Evolutionary conservation across 2,329 filamentous ascomycete genomes (phyloP).

Genomic region (Amauroascus niger): DNA sequence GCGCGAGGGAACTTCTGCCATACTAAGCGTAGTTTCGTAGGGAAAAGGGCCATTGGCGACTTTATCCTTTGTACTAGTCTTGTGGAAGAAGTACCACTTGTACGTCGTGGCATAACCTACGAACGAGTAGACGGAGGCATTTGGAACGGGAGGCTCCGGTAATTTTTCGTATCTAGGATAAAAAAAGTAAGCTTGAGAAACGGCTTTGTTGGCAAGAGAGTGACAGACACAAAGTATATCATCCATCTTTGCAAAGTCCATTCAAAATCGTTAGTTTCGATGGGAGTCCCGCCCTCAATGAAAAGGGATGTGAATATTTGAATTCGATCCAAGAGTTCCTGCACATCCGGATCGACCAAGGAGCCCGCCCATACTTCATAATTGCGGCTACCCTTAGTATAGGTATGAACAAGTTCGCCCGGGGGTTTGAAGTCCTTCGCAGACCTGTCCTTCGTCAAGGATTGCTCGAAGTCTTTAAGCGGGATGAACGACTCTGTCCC

Average conservation of each 20-base stretch:
- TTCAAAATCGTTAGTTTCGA: conserved; percentile 61
- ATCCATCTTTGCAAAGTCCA: conserved; percentile 75
- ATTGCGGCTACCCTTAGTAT: conserved; percentile 51
- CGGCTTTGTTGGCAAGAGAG: neutral
- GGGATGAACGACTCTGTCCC: conserved; percentile 56
- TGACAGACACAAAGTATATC: conserved; percentile 67
- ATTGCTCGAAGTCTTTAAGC: conserved; percentile 51
- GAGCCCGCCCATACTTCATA: conserved; percentile 81
- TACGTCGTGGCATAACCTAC: conserved; percentile 87
- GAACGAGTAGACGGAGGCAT: conserved; percentile 60
- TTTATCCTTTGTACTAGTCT: conserved; percentile 38
- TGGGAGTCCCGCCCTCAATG: conserved; percentile 82
- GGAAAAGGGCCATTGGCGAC: conserved; percentile 38
- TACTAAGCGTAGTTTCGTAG: conserved; percentile 34
- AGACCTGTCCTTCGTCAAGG: conserved; percentile 39
- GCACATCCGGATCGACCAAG: conserved; percentile 59
- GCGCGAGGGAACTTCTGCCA: conserved; percentile 60
- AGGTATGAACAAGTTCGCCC: conserved; percentile 58
- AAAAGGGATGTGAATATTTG: conserved; percentile 78
- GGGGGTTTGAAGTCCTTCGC: conserved; percentile 57
- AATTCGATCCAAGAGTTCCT: conserved; percentile 64
- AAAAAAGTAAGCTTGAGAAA: conserved; percentile 13
- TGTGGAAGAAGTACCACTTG: conserved; percentile 61
- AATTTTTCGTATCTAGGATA: conserved; percentile 49
- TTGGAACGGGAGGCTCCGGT: conserved; percentile 33